Percentiles rank a stretch among this genome's conserved stretches.
Conservation (phyloP, 1,284 basidiomycete genomes). For the Apiotrichum porosum region DNA sequence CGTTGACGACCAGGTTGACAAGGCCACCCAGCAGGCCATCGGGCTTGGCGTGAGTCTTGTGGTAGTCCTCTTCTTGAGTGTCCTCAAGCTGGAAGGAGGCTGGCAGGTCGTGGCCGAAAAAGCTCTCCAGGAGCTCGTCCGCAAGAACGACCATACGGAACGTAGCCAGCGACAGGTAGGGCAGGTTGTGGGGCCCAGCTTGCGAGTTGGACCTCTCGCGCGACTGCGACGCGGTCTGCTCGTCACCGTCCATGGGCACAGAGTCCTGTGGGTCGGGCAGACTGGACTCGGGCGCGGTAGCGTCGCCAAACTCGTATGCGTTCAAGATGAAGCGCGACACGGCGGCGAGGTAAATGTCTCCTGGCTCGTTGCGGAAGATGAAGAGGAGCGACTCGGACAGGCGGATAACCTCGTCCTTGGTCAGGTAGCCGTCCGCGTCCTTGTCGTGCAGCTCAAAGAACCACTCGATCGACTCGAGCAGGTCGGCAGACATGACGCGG, state of each 20-base stretch:
- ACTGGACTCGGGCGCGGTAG: slow-evolving; percentile 60
- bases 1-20: slow-evolving; percentile 80
- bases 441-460: slow-evolving; percentile 96
- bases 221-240: slow-evolving; percentile 51
- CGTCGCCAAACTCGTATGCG: slow-evolving; percentile 92
- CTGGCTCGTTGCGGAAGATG: slow-evolving; percentile 96
- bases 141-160: slow-evolving; percentile 97
- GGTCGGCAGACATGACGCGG: slow-evolving; percentile 88
- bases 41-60: slow-evolving; percentile 52
- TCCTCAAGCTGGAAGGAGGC: slow-evolving; percentile 78
- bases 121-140: slow-evolving; percentile 88
- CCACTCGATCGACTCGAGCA: slow-evolving; percentile 99
- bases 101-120: slow-evolving; percentile 85
- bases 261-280: slow-evolving; percentile 16
- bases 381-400: slow-evolving; percentile 91
- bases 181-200: slow-evolving; percentile 59
- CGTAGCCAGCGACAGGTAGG: slow-evolving; percentile 69
- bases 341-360: slow-evolving; percentile 92
- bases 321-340: slow-evolving; percentile 95
- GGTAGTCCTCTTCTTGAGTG: slow-evolving; percentile 55
- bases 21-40: slow-evolving; percentile 70
- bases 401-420: slow-evolving; percentile 88
- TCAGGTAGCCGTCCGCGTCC: slow-evolving; percentile 88
- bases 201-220: slow-evolving; percentile 50
- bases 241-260: slow-evolving; percentile 36